Evolutionary conservation across 352 stramenopile species (phyloP).

Genomic region (Pythium brachiatum): DNA sequence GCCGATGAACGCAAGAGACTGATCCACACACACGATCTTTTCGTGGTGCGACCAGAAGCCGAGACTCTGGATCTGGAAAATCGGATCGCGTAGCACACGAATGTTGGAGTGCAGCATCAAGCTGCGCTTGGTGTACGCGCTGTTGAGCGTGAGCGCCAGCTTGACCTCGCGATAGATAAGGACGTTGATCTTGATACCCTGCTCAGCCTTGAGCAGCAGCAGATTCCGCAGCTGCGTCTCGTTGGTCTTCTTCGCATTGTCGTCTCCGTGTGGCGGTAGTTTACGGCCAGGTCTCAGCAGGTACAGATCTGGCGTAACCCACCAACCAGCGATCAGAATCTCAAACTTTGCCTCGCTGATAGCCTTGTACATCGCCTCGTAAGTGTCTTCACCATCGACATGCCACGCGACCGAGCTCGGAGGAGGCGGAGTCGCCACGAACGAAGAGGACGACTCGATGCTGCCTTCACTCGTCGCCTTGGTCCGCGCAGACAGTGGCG

Average conservation of each 20-base stretch:
- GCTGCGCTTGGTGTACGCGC: slow-evolving; percentile 78
- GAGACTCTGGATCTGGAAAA: slow-evolving; percentile 88
- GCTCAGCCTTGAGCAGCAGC: slow-evolving; percentile 72
- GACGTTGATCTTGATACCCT: slow-evolving; percentile 88
- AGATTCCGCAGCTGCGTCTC: slow-evolving; percentile 76
- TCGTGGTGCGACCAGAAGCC: slow-evolving; percentile 93
- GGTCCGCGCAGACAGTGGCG: slow-evolving; percentile 19
- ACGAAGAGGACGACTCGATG: slow-evolving; percentile 58
- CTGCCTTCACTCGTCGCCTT: slow-evolving; percentile 51
- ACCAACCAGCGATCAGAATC: slow-evolving; percentile 91
- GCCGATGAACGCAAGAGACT: slow-evolving; percentile 77
- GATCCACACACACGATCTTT: slow-evolving; percentile 91
- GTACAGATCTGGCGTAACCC: slow-evolving; percentile 85
- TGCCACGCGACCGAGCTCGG: slow-evolving; percentile 79
- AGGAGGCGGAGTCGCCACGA: slow-evolving; percentile 33
- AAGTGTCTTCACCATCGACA: slow-evolving; percentile 86
- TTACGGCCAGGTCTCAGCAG: slow-evolving; percentile 67
- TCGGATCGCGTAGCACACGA: slow-evolving; percentile 86
- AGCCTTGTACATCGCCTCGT: slow-evolving; percentile 83
- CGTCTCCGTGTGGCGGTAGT: slow-evolving; percentile 34
- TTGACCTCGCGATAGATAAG: slow-evolving; percentile 91
- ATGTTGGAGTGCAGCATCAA: slow-evolving; percentile 86
- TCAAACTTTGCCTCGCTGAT: slow-evolving; percentile 85
- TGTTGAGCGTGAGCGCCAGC: slow-evolving; percentile 86
- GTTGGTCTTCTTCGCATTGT: slow-evolving; percentile 52